A percentile compares a stretch with the other conserved stretches of the same genome.
Conservation (phyloP, 2,329 filamentous ascomycete species). For the Fusarium caatingaense region DNA sequence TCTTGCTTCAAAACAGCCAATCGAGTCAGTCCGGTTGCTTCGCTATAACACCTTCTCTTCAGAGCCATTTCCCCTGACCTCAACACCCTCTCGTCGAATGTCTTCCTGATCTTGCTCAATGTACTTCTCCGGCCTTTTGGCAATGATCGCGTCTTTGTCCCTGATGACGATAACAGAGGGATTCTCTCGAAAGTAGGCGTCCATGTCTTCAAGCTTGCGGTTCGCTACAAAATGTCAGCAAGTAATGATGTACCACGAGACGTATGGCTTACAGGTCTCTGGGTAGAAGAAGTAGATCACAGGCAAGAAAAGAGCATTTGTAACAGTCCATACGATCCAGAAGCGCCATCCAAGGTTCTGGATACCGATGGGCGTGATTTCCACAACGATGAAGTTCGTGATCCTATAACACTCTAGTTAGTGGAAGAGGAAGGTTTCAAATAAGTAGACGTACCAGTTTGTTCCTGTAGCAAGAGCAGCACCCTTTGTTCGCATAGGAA, state of each 20-base stretch:
- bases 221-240: conserved; percentile 33
- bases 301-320: conserved; percentile 59
- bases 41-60: conserved; percentile 4
- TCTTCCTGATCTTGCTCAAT: conserved; percentile 23
- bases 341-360: conserved; percentile 62
- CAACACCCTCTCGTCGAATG: not conserved
- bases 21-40: not conserved
- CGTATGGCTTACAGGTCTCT: conserved; percentile 51
- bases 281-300: conserved; percentile 62
- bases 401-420: conserved; percentile 22
- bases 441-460: conserved; percentile 11
- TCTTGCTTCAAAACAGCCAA: not conserved
- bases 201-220: conserved; percentile 47
- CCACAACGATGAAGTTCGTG: conserved; percentile 47
- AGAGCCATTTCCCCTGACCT: not conserved
- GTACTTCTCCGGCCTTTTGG: conserved; percentile 44
- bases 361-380: conserved; percentile 53
- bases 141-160: conserved; percentile 60
- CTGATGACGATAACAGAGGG: conserved; percentile 58
- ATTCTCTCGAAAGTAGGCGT: conserved; percentile 52
- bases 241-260: not conserved
- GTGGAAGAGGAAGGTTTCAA: rapidly evolving
- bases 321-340: conserved; percentile 63
- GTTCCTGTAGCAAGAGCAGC: conserved; percentile 31
- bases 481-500: conserved; percentile 50